A percentile compares a stretch with the other conserved stretches of the same genome.
phyloP scores from a whole-genome alignment of 1,139 yeast genomes.

The Wickerhamiella pararugosa region DNA sequence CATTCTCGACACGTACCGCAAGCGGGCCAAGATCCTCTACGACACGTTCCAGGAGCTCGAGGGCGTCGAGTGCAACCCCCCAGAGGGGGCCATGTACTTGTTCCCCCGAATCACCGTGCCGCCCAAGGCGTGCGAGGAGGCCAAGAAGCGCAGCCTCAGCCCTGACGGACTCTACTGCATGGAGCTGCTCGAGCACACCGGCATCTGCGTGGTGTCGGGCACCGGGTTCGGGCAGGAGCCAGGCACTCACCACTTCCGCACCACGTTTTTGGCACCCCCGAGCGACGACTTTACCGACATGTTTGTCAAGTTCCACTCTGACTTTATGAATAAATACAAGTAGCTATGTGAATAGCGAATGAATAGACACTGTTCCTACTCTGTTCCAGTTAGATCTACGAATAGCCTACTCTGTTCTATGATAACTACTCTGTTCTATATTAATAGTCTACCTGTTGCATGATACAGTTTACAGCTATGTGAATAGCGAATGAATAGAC shows the following conservation, averaged over 20 bases:
- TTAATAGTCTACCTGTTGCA: too few species aligned
- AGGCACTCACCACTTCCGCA: slow-evolving; percentile 82
- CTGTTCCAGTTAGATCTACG: too few species aligned
- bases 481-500: too few species aligned
- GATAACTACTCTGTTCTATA: too few species aligned
- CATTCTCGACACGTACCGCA: slow-evolving; percentile 46
- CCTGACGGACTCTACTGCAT: slow-evolving; percentile 76
- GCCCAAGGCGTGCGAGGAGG: slow-evolving; percentile 43
- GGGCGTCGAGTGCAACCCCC: slow-evolving; percentile 71
- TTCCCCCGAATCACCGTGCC: slow-evolving; percentile 68
- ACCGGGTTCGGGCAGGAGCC: slow-evolving; percentile 89
- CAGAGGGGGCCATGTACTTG: slow-evolving; percentile 95
- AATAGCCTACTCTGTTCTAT: too few species aligned
- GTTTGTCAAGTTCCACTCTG: slow-evolving; percentile 63
- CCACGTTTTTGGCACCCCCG: slow-evolving; percentile 94
- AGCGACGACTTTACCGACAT: slow-evolving; percentile 69
- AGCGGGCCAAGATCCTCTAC: slow-evolving; percentile 50
- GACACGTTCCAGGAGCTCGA: slow-evolving; percentile 61
- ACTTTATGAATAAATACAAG: slow-evolving; percentile 45
- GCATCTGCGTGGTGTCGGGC: slow-evolving; percentile 96
- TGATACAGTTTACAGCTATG: too few species aligned
- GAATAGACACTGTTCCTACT: too few species aligned
- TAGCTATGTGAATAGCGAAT: not conserved
- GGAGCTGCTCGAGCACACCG: slow-evolving; percentile 71
- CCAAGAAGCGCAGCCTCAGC: slow-evolving; percentile 38